Base-by-base conservation (phyloP, 805 yeast species). In the Teunomyces atbi region DNA sequence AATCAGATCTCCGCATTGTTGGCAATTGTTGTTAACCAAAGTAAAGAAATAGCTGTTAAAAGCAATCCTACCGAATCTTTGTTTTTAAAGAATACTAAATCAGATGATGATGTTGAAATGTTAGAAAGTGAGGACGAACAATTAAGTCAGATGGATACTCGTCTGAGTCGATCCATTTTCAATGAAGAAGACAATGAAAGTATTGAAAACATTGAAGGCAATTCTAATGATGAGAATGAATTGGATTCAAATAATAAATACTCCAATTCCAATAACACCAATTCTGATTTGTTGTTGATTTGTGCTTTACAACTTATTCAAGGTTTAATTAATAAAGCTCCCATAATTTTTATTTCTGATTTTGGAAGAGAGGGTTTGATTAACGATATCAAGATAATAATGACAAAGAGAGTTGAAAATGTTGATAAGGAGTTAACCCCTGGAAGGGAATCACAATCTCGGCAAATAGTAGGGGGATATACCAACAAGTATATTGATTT, bases 351-450 rank as follows among this genome's bases (percentile, higher is more conserved):
- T 46, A 56, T 81, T 5, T 55, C 60, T 0, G 73, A 69, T 6
- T 79, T 89, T 50, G 84, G 79, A 54, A 76, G 86, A 45, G 95
- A 89, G 56, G 96, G 96, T 0, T 62, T 86, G n/a, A 59, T 84
- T 3, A 63, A 74, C 13, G 88, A 84, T 57, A 68, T 77, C 7
- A 52, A 64, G 1, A 48, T 56, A 0, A 62, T 81, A 3, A 45
- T 66, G 7, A 64, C 62, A 20, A 51, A 56, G 38, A 48, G 55
- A 42, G 56, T 54, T 41, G 54, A 44, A 23, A 20, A 21, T 12
- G 12, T 15, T 10, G 21, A 16, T 13, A 41, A 34, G 15, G 42
- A 41, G 8, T 48, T 60, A 36, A 44, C 43, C 5, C 46, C 40
- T 12, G n/a, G 15, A n/a, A 21, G 52, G 4, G 54, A 59, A 7